Evolutionary conservation across 176 grass and related monocot species (phyloP).

Genomic region (Neostapfia colusana): DNA sequence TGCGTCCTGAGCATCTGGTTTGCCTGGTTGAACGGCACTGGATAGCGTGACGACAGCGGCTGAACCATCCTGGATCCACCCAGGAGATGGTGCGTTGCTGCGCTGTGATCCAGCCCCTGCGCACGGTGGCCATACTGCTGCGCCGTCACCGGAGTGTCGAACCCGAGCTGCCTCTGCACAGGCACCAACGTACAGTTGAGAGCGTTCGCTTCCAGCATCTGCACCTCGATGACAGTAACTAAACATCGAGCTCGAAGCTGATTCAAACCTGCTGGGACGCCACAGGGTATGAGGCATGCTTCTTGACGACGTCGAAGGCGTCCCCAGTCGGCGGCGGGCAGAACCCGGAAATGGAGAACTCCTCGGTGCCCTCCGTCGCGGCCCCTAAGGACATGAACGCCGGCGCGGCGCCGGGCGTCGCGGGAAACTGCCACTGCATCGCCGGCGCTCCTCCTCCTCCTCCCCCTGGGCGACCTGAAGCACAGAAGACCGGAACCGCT

Average conservation of each 20-base stretch:
- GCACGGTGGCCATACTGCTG: constrained; percentile 41
- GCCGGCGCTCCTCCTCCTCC: constrained; percentile 25
- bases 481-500: background rate
- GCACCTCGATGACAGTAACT: background rate
- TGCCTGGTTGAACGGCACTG: constrained; percentile 29
- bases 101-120: constrained; percentile 32
- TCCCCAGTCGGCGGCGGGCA: constrained; percentile 18
- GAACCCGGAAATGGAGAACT: constrained; percentile 61
- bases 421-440: constrained; percentile 64
- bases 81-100: constrained; percentile 22
- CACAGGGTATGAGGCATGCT: constrained; percentile 19
- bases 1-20: constrained; percentile 55
- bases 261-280: constrained; percentile 43
- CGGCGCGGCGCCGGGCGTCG: constrained; percentile 26
- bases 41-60: constrained; percentile 29
- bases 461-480: constrained; percentile 38
- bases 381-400: constrained; percentile 59
- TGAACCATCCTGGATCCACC: constrained; percentile 47
- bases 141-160: constrained; percentile 7
- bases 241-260: background rate
- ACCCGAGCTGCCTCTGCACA: constrained; percentile 40
- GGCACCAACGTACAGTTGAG: background rate
- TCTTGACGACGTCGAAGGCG: constrained; percentile 34
- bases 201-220: background rate
- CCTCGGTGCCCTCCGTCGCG: constrained; percentile 39